Percentiles rank a stretch among this genome's conserved stretches.
Conservation (phyloP, 169 alveolate genomes). For the Cryptosporidium xiaoi region DNA sequence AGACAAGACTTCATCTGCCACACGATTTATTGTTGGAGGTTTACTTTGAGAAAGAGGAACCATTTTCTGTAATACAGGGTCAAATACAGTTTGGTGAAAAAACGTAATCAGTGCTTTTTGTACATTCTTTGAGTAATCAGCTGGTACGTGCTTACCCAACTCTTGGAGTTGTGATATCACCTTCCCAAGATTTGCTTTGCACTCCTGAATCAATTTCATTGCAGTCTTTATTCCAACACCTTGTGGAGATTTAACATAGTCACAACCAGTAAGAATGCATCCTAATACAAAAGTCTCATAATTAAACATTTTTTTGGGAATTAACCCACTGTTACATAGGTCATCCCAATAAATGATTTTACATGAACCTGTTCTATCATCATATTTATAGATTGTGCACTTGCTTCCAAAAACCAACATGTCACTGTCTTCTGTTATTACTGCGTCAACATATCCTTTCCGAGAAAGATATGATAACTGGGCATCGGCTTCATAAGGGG, state of each 20-base stretch:
- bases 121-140: constrained; percentile 19
- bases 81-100: constrained; percentile 67
- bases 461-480: constrained; percentile 94
- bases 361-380: constrained; percentile 77
- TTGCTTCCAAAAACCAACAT: constrained; percentile 93
- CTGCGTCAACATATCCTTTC: constrained; percentile 88
- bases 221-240: constrained; percentile 87
- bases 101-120: constrained; percentile 59
- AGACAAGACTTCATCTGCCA: not conserved
- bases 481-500: constrained; percentile 99
- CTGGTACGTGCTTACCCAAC: constrained; percentile 51
- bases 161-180: constrained; percentile 42
- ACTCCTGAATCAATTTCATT: constrained; percentile 76
- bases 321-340: constrained; percentile 70
- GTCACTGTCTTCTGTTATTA: constrained; percentile 94
- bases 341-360: constrained; percentile 71
- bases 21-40: not conserved
- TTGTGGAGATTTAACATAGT: constrained; percentile 83
- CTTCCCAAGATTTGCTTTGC: constrained; percentile 44
- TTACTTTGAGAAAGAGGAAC: constrained; percentile 64
- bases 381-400: constrained; percentile 81
- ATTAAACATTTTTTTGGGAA: constrained; percentile 73
- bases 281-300: constrained; percentile 77
- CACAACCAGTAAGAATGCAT: constrained; percentile 87
- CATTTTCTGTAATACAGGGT: constrained; percentile 32